A percentile compares a stretch with the other conserved stretches of the same genome.
Evolutionary conservation across 441 rosid genomes (phyloP).

Genomic region (Capsella rubella): DNA sequence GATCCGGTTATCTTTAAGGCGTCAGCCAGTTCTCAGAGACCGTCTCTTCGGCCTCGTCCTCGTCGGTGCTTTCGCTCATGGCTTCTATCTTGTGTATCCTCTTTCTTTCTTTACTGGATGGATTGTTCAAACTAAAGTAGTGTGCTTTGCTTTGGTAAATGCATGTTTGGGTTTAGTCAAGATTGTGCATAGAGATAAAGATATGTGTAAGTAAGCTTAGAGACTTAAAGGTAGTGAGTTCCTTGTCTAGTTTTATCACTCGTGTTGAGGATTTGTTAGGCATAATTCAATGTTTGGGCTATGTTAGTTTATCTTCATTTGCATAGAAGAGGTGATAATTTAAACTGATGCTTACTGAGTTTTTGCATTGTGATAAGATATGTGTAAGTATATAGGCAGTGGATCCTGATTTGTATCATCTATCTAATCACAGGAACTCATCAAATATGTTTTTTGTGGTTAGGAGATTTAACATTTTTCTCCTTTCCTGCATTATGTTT

Average conservation of each 20-base stretch:
- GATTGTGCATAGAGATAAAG: background rate
- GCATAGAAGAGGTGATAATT: background rate
- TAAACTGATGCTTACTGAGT: too few species aligned
- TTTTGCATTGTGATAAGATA: too few species aligned
- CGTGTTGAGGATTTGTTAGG: background rate
- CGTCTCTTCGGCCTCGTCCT: conserved; percentile 77
- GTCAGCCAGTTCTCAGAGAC: conserved; percentile 66
- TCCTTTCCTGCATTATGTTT: background rate
- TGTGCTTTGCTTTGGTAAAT: background rate
- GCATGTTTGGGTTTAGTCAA: background rate
- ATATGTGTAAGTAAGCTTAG: background rate
- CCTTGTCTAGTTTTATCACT: background rate
- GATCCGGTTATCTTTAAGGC: conserved; percentile 55
- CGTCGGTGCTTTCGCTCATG: conserved; percentile 90
- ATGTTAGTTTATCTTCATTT: background rate
- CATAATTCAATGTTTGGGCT: background rate
- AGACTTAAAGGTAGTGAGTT: background rate
- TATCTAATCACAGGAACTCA: background rate
- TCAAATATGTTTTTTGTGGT: background rate
- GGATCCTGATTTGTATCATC: background rate
- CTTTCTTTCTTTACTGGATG: background rate
- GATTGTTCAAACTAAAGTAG: background rate
- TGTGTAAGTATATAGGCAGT: background rate
- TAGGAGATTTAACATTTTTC: background rate
- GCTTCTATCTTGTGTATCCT: conserved; percentile 95